Conservation (phyloP, 2,329 filamentous ascomycete genomes). For the Cercospora nicotianae region DNA sequence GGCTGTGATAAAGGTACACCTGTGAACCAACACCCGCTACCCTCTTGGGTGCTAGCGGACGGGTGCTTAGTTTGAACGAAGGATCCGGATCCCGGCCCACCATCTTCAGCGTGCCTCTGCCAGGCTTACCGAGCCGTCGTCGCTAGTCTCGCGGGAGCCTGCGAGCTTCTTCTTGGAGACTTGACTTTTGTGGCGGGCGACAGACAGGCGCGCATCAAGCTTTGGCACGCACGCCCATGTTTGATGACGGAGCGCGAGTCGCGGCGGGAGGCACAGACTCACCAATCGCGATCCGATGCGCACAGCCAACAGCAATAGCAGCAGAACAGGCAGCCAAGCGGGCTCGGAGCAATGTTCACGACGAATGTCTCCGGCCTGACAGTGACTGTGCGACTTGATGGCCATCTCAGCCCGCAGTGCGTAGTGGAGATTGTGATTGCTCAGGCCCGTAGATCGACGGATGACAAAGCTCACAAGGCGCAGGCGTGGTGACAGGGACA, state of each 20-base stretch:
- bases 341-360: neutral
- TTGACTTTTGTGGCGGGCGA: conserved; percentile 10
- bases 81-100: conserved; percentile 26
- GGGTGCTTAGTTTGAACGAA: conserved; percentile 28
- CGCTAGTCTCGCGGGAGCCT: conserved; percentile 19
- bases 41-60: conserved; percentile 27
- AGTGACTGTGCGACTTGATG: neutral
- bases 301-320: neutral
- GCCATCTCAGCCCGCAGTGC: conserved; percentile 9
- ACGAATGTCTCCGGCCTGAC: conserved; percentile 1
- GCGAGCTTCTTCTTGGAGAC: conserved; percentile 16
- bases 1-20: conserved; percentile 31
- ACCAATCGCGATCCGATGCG: neutral
- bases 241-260: conserved; percentile 13
- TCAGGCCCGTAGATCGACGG: neutral
- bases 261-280: conserved; percentile 1
- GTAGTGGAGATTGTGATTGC: conserved; percentile 12
- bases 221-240: conserved; percentile 18
- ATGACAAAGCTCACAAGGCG: conserved; percentile 1
- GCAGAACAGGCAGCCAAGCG: neutral
- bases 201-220: conserved; percentile 17
- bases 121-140: conserved; percentile 13
- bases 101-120: conserved; percentile 20
- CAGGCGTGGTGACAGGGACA: neutral
- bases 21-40: conserved; percentile 31